phyloP scores from a whole-genome alignment of 2,329 filamentous ascomycete genomes.

The Epichloe gansuensis region DNA sequence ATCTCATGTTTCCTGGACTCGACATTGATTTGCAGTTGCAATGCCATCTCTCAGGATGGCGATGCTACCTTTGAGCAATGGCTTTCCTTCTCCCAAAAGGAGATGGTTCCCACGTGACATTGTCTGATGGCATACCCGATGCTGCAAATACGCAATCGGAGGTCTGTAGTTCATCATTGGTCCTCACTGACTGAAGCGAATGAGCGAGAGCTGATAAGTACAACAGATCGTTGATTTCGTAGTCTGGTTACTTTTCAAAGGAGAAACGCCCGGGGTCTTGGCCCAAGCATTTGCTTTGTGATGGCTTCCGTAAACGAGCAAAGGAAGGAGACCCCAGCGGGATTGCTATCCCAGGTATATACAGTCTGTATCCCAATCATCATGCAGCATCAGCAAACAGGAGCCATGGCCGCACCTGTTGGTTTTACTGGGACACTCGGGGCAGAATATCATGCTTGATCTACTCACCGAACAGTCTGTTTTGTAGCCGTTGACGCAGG shows the following conservation, averaged over 20 bases:
- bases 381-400: slow-evolving; percentile 53
- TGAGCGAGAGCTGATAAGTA: not conserved
- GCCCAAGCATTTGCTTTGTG: slow-evolving; percentile 67
- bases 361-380: slow-evolving; percentile 52
- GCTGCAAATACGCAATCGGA: slow-evolving; percentile 49
- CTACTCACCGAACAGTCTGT: slow-evolving; percentile 68
- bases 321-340: slow-evolving; percentile 16
- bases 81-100: slow-evolving; percentile 48
- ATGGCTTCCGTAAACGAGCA: slow-evolving; percentile 56
- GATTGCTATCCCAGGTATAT: slow-evolving; percentile 52
- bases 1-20: slow-evolving; percentile 54
- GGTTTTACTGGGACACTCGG: slow-evolving; percentile 58
- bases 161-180: slow-evolving; percentile 27
- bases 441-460: slow-evolving; percentile 66
- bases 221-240: slow-evolving; percentile 63
- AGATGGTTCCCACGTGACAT: slow-evolving; percentile 44
- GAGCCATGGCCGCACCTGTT: slow-evolving; percentile 67
- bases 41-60: slow-evolving; percentile 12
- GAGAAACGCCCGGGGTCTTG: slow-evolving; percentile 31
- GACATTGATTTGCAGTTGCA: slow-evolving; percentile 49
- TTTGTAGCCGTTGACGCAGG: slow-evolving; percentile 46
- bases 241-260: slow-evolving; percentile 64
- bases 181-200: not conserved
- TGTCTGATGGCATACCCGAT: slow-evolving; percentile 33
- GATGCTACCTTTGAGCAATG: slow-evolving; percentile 42